phyloP scores from a whole-genome alignment of 2,329 filamentous ascomycete genomes.

The Anisogramma anomala region DNA sequence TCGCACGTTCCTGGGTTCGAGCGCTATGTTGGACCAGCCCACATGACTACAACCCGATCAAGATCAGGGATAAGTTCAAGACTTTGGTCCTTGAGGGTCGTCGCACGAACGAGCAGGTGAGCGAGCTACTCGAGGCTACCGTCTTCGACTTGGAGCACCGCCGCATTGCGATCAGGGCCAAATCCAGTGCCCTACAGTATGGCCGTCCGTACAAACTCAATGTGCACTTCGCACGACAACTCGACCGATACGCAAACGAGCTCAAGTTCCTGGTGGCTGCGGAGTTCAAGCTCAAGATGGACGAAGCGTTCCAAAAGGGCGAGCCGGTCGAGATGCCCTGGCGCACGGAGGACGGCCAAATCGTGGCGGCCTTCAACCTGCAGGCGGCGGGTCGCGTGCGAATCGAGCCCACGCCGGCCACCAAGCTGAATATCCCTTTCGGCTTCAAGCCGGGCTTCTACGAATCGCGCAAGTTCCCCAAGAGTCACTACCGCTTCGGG shows the following conservation, averaged over 20 bases:
- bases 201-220: slow-evolving; percentile 54
- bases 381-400: slow-evolving; percentile 46
- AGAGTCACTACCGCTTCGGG: slow-evolving; percentile 52
- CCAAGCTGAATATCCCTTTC: slow-evolving; percentile 52
- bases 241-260: slow-evolving; percentile 44
- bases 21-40: slow-evolving; percentile 44
- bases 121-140: slow-evolving; percentile 34
- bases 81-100: slow-evolving; percentile 28
- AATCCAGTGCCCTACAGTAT: slow-evolving; percentile 42
- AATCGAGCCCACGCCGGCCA: slow-evolving; percentile 37
- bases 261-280: slow-evolving; percentile 47
- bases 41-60: slow-evolving; percentile 34
- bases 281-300: slow-evolving; percentile 48
- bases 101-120: slow-evolving; percentile 27
- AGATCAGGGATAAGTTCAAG: slow-evolving; percentile 40
- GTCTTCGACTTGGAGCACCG: slow-evolving; percentile 37
- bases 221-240: slow-evolving; percentile 42
- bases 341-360: slow-evolving; percentile 49
- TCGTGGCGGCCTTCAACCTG: slow-evolving; percentile 57
- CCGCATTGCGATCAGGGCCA: slow-evolving; percentile 48
- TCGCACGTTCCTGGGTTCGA: slow-evolving; percentile 48
- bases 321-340: slow-evolving; percentile 39
- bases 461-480: slow-evolving; percentile 56
- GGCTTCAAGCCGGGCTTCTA: slow-evolving; percentile 63
- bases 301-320: slow-evolving; percentile 38